Evolutionary conservation across 306 rosid species (phyloP), one percentile per base, ranked within the genome.

Genomic region (Hippophae rhamnoides): DNA sequence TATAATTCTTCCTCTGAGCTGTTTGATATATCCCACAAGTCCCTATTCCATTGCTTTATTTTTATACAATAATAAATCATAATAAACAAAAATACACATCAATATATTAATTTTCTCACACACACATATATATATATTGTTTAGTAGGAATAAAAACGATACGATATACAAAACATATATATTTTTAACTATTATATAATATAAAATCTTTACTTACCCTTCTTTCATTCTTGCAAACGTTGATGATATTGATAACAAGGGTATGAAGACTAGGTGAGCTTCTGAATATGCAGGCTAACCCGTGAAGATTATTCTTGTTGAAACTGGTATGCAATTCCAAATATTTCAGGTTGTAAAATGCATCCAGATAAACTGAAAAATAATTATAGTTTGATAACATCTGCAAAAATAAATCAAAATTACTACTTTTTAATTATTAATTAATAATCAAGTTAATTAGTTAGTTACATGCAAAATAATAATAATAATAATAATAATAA

Each of bases 11-110:
- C 90, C 69, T 82, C 85, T 0, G 80, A 75, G 62, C 63, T 76
- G 58, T 52, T 71, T 7, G 46, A 69, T 73, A 71, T 53, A 60
- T 82, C 89, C 93, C 93, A 80, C 43, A 82, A 66, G 50, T 89
- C 94, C 63, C 72, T 80, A 60, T 84, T 78, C 95, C 97, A 86
- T 82, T 80, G 71, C 94, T 89, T 65, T 11, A 31, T 13, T 51
- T 41, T 14, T 18, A 9, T 1, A 6, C 25, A 53, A 18, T 13
- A 53, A 25, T 40, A 10, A 47, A 25, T 11, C 0, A 57, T 10
- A 63, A 49, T 18, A 46, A 58, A 41, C 7, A 27, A 43, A 53
- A 27, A 5, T 31, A 2, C 31, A 58, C 63, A 65, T 47, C 23
- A 42, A 14, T 23, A 12, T 43, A 63, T 59, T 47, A 56, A 70